Evolutionary conservation across 1,284 basidiomycete genomes (phyloP).

Genomic region (Ceratobasidium papillatum): DNA sequence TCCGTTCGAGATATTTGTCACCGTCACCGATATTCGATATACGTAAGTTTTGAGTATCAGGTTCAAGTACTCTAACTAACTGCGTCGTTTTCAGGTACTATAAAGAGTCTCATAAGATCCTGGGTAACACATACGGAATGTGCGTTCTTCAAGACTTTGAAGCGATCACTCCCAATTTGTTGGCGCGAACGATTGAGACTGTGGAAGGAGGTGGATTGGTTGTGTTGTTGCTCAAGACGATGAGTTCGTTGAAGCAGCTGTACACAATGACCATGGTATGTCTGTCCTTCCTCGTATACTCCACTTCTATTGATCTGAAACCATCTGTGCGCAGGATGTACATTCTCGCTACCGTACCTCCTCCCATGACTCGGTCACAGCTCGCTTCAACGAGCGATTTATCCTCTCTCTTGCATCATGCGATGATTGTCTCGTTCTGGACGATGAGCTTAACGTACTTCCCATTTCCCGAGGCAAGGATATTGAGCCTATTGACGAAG

Average conservation of each 20-base stretch:
- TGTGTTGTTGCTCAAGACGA: constrained; percentile 91
- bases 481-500: constrained; percentile 73
- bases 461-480: constrained; percentile 97
- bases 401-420: constrained; percentile 93
- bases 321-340: constrained; percentile 73
- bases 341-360: constrained; percentile 93
- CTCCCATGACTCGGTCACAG: constrained; percentile 87
- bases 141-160: constrained; percentile 98
- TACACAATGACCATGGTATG: constrained; percentile 95
- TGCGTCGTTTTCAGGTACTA: constrained; percentile 65
- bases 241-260: constrained; percentile 92
- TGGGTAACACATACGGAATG: constrained; percentile 99
- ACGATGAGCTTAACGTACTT: constrained; percentile 98
- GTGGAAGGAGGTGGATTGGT: constrained; percentile 97
- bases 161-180: constrained; percentile 95
- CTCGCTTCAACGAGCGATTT: constrained; percentile 98
- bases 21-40: constrained; percentile 99
- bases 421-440: constrained; percentile 90
- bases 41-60: constrained; percentile 63
- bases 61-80: constrained; percentile 19
- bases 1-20: constrained; percentile 98
- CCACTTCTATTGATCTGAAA: background rate
- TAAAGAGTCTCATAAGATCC: constrained; percentile 94
- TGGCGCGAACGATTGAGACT: constrained; percentile 97
- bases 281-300: constrained; percentile 11